Base-by-base conservation (phyloP, 1,284 basidiomycete genomes). In the Trichosporon coremiiforme region DNA sequence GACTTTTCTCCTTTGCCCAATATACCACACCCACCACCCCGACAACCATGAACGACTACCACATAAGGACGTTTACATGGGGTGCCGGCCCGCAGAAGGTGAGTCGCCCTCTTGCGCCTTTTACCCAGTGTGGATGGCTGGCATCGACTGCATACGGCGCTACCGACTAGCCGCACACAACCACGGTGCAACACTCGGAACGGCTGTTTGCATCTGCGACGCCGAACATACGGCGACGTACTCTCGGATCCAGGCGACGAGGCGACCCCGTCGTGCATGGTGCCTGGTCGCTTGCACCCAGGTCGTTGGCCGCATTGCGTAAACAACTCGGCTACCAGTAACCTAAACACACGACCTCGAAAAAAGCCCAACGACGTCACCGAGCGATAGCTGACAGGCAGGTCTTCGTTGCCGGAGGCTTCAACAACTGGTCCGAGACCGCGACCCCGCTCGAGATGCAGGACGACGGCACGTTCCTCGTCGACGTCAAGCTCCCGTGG, bases 341-440 rank as follows among this genome's bases (percentile, higher is more conserved):
- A 60, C 57, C 31, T 33, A 60, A 60, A 60, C 57, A 60, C 29
- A 31, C 29, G 57, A 33, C 57, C 57, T 33, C 15, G 29, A 31
- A 29, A 29, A 29, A 29, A 15, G 53, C n/a, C 12, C 22, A 55
- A 15, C 22, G 22, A 55, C 20, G 50, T 53, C 50, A 25, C n/a
- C 20, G 17, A 10, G 25, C 31, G 13, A 33, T 8, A 31, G 57
- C 57, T 60, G 6, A 67, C 55, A 36, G 6, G 33, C 68, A 82
- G 81, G 83, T 84, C 69, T 72, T 70, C 73, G 75, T 84, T 66
- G 81, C 83, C 41, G 83, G 83, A 17, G 75, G 75, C 36, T 84
- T 83, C 76, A 82, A 84, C 77, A 73, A 79, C 71, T 84, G 83
- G 83, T 83, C 81, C 47, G 79, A 76, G 45, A 67, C 45, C 20